Evolutionary conservation across 345 rosid species (phyloP).

Genomic region (Bretschneidera sinensis): DNA sequence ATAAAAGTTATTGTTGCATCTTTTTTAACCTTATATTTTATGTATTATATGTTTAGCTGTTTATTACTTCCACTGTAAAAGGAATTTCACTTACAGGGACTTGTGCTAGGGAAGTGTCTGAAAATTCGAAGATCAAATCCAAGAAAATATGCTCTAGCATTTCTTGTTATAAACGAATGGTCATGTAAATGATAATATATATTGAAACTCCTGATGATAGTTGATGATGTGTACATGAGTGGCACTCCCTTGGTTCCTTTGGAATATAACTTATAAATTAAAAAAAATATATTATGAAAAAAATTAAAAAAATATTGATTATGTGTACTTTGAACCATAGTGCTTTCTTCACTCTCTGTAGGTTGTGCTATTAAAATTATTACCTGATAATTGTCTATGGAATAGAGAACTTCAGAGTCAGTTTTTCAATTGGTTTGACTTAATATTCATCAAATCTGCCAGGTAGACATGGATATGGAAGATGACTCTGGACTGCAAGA

Average conservation of each 20-base stretch:
- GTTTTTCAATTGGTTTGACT: background rate
- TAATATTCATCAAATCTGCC: constrained; percentile 10
- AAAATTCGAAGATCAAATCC: background rate
- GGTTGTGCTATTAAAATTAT: too few species aligned
- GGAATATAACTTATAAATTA: too few species aligned
- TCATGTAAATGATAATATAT: too few species aligned
- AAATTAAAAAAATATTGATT: too few species aligned
- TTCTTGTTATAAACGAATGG: background rate
- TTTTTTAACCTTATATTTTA: too few species aligned
- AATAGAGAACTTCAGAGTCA: background rate
- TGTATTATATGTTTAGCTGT: background rate
- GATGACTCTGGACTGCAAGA: constrained; percentile 54
- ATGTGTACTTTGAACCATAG: too few species aligned
- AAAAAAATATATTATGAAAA: too few species aligned
- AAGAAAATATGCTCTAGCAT: background rate
- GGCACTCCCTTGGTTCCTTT: too few species aligned
- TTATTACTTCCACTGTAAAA: background rate
- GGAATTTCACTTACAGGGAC: background rate
- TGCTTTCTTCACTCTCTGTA: background rate
- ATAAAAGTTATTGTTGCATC: too few species aligned
- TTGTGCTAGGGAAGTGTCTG: background rate
- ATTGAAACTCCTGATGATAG: background rate
- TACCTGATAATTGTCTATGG: too few species aligned
- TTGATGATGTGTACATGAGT: too few species aligned
- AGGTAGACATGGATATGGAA: constrained; percentile 97